Evolutionary conservation across 768 basidiomycete species (phyloP).

Genomic region (Leucocoprinus leucothites): DNA sequence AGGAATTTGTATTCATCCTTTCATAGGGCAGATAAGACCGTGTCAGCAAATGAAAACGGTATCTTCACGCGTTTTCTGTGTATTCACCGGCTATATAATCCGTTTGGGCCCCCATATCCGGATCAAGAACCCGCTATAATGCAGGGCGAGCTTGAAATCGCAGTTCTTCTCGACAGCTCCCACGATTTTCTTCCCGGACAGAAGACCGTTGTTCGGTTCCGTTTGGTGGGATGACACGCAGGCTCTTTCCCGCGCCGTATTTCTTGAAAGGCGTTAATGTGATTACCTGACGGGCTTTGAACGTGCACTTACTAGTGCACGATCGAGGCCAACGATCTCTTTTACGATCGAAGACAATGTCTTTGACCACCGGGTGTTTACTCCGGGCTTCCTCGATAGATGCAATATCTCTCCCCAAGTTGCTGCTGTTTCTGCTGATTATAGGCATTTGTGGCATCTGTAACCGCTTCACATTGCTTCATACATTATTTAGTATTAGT

Average conservation of each 20-base stretch:
- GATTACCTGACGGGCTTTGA: neutral
- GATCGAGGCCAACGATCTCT: no score
- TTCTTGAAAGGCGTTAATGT: no score
- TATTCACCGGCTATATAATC: constrained; percentile 22
- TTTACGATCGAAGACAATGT: no score
- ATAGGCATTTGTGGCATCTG: no score
- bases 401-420: no score
- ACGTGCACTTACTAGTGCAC: neutral
- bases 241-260: no score
- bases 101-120: constrained; percentile 11
- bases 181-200: constrained; percentile 53
- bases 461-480: no score
- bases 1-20: neutral
- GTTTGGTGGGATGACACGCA: constrained; percentile 46
- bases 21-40: constrained; percentile 26
- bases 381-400: no score
- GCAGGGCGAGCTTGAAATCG: constrained; percentile 55
- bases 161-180: constrained; percentile 48
- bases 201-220: constrained; percentile 50
- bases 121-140: constrained; percentile 23
- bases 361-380: no score
- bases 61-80: constrained; percentile 38
- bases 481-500: no score
- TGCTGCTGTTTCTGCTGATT: no score
- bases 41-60: constrained; percentile 28